Evolutionary conservation across 192 early-diverging fungal species (phyloP), one percentile per base, ranked within the genome.

Genomic region (Phlyctochytrium bullatum): DNA sequence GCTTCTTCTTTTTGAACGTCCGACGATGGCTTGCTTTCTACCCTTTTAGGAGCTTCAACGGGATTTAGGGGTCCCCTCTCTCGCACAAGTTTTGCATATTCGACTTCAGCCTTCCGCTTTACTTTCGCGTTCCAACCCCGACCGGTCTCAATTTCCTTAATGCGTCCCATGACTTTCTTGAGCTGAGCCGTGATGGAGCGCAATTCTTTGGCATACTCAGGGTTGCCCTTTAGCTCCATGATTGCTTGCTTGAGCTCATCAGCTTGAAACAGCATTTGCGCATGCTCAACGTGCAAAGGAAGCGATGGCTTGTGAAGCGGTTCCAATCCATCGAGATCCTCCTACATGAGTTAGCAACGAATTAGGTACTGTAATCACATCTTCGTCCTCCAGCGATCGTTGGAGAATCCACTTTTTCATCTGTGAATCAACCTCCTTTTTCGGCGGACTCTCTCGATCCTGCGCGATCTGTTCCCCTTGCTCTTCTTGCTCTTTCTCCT

Each of bases 21-120:
- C n/a, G n/a, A n/a, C n/a, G n/a, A n/a, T n/a, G n/a, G n/a, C 28
- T 23, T 33, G n/a, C 14, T 23, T 16, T 57, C 25, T 24, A 32
- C 53, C 32, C 27, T 0, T 20, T 47, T 28, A 3, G n/a, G 14
- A 20, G 34, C 28, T 14, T 52, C 24, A 31, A 47, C 40, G 10
- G 40, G 40, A 47, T 14, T 47, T 20, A 47, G 10, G 6, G 40
- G 10, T 47, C 40, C 40, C 25, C n/a, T 10, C n/a, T n/a, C 27
- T 51, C 34, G 14, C 28, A 69, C 6, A 1, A 71, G 33, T 17
- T 30, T 64, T 6, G 69, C 52, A 58, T 71, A 71, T 25, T 52
- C 62, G 25, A 71, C 69, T 50, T 71, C 69, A 3, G 69, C 47
- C 27, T 63, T 56, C 23, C 69, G 36, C 40, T 30, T 32, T 29